Conservation (phyloP, 192 early-diverging fungal species). For the Gamsiella multidivaricata region DNA sequence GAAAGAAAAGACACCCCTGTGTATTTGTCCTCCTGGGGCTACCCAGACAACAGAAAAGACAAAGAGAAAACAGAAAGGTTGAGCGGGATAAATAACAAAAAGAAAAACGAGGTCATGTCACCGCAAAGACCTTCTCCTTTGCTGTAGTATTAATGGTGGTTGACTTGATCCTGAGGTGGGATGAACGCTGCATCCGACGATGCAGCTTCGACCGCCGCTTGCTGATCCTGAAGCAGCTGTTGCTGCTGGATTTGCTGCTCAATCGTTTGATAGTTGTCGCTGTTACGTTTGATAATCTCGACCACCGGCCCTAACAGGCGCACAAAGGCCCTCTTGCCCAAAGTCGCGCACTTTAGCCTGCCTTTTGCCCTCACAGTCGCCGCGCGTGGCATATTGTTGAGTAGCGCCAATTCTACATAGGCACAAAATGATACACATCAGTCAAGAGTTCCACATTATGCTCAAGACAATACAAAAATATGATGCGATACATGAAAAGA, state of each 20-base stretch:
- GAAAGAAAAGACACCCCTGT: conserved; percentile 5
- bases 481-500: background rate
- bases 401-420: conserved; percentile 87
- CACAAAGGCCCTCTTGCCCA: conserved; percentile 96
- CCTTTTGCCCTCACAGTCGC: conserved; percentile 91
- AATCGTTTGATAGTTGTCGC: conserved; percentile 84
- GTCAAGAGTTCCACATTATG: too few relatives aligned
- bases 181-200: conserved; percentile 2
- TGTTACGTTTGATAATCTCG: conserved; percentile 96
- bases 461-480: background rate
- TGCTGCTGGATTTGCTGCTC: conserved; percentile 56
- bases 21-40: conserved; percentile 11
- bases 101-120: background rate
- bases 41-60: background rate
- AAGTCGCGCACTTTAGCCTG: conserved; percentile 92
- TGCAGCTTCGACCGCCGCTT: conserved; percentile 18
- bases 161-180: conserved; percentile 15
- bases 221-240: conserved; percentile 34
- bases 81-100: background rate
- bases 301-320: conserved; percentile 94
- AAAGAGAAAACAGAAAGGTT: background rate
- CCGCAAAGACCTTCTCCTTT: background rate
- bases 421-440: conserved; percentile 10
- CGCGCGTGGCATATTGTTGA: conserved; percentile 93
- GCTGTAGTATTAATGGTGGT: conserved; percentile 20